Evolutionary conservation across 225 moss, liverwort and hornwort species (phyloP), one percentile per base, ranked within the genome.

Genomic region (Climacium dendroides): DNA sequence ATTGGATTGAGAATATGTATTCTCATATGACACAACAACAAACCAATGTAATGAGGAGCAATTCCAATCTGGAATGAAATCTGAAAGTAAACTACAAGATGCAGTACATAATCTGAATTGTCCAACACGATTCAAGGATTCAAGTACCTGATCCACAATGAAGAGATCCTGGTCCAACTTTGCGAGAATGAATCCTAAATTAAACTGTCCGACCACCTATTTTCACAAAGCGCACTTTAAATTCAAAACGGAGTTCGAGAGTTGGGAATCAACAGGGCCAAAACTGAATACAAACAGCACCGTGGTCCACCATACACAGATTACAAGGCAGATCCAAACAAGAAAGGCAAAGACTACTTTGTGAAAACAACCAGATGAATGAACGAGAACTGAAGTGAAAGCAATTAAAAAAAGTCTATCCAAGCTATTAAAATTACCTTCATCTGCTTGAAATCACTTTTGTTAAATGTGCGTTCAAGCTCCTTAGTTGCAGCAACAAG

Each of bases 121-220:
- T 80, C 80, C 52, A 88, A 28, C 62, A 81, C 66, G 64, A 73
- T 82, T 8, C 83, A 69, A 83, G 67, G 11, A 57, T 77, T 92
- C 79, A 80, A 90, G 71, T 87, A 97, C 97, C 97, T 98, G 98
- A 86, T 99, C 98, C 86, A 99, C 93, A 26, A 99, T 99, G 89
- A 96, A 99, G 72, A 99, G 90, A 86, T 99, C 96, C 89, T 95
- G 91, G 74, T 95, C 94, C 82, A 97, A 92, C 93, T 95, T 97
- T 76, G 97, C 97, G 48, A 99, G 89, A 72, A 99, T 97, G 81
- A 99, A 99, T 78, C 98, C 98, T 85, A 99, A 89, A 89, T 99
- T 99, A 66, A 99, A 99, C 82, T 99, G 98, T 32, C 98, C 98
- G 89, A 99, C 86, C 85, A 99, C 98, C 96, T 97, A 85, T 43